A percentile compares a stretch with the other conserved stretches of the same genome.
These are phyloP conservation scores for Colletotrichum lindemuthianum DNA, from an alignment of 2,329 filamentous ascomycete species.

Conservation along the genomic window DNA sequence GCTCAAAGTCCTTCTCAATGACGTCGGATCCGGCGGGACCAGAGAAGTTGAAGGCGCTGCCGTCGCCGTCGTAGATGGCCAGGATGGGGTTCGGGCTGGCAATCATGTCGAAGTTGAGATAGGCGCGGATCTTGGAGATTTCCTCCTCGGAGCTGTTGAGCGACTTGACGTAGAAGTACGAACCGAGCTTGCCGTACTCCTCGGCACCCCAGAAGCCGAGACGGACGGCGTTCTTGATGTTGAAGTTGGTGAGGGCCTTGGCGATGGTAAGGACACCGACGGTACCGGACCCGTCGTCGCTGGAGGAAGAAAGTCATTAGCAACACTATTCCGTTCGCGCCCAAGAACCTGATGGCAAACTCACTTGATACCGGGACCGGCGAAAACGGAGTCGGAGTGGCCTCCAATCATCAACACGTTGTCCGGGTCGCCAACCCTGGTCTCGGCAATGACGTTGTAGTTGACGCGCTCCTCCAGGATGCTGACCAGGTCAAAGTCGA, in stretches of 20 bases:
- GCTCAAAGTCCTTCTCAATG: slow-evolving; percentile 66
- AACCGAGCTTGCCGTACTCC: slow-evolving; percentile 61
- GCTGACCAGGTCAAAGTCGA: slow-evolving; percentile 55
- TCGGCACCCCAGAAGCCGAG: slow-evolving; percentile 65
- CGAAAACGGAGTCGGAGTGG: slow-evolving; percentile 59
- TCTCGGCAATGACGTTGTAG: slow-evolving; percentile 63
- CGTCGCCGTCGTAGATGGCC: slow-evolving; percentile 68
- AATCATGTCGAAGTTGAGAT: slow-evolving; percentile 69
- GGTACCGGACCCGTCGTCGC: slow-evolving; percentile 68
- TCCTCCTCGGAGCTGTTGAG: slow-evolving; percentile 54
- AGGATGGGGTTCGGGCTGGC: slow-evolving; percentile 61
- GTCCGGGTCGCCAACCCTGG: slow-evolving; percentile 56
- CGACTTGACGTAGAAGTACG: slow-evolving; percentile 57
- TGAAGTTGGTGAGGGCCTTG: slow-evolving; percentile 53
- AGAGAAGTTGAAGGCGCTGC: slow-evolving; percentile 67
- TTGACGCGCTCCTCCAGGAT: slow-evolving; percentile 58
- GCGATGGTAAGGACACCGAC: slow-evolving; percentile 58
- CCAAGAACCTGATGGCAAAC: slow-evolving; percentile 18
- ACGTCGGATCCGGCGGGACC: slow-evolving; percentile 67
- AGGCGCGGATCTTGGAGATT: slow-evolving; percentile 60
- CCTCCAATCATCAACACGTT: slow-evolving; percentile 60
- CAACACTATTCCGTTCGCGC: background rate
- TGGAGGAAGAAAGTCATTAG: slow-evolving; percentile 22
- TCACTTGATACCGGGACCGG: slow-evolving; percentile 67
- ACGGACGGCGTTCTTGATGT: slow-evolving; percentile 58